Conservation (phyloP, 2,329 filamentous ascomycete species). For the Rugonectria rugulosa region DNA sequence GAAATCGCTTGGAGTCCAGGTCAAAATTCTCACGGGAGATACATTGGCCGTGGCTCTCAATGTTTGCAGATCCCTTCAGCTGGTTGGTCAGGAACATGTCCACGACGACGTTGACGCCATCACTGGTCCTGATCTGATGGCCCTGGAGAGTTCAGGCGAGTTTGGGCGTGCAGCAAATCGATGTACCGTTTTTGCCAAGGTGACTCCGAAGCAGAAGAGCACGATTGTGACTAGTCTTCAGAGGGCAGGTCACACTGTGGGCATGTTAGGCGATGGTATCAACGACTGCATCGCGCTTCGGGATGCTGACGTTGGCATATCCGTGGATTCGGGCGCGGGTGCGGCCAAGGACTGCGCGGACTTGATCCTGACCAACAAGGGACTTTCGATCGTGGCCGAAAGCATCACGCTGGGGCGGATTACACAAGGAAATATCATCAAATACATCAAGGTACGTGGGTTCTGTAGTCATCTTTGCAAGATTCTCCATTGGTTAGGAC, state of each 20-base stretch:
- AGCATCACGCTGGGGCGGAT: conserved; percentile 32
- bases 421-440: conserved; percentile 3
- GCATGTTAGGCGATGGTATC: conserved; percentile 42
- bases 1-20: conserved; percentile 34
- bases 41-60: conserved; percentile 40
- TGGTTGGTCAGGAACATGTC: conserved; percentile 20
- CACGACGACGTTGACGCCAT: conserved; percentile 11
- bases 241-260: conserved; percentile 36
- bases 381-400: conserved; percentile 37
- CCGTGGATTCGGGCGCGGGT: conserved; percentile 40
- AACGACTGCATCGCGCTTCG: conserved; percentile 42
- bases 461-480: too few relatives aligned
- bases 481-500: neutral
- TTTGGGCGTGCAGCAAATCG: conserved; percentile 17
- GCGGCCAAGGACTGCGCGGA: conserved; percentile 42
- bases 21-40: conserved; percentile 41
- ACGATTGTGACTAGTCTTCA: conserved; percentile 35
- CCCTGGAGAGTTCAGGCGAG: conserved; percentile 9
- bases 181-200: conserved; percentile 41
- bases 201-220: conserved; percentile 39
- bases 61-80: conserved; percentile 35
- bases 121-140: neutral
- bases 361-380: conserved; percentile 41
- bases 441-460: conserved; percentile 2
- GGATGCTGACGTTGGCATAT: conserved; percentile 39